phyloP scores from a whole-genome alignment of 1,139 yeast genomes.

The Suhomyces wounanorum region DNA sequence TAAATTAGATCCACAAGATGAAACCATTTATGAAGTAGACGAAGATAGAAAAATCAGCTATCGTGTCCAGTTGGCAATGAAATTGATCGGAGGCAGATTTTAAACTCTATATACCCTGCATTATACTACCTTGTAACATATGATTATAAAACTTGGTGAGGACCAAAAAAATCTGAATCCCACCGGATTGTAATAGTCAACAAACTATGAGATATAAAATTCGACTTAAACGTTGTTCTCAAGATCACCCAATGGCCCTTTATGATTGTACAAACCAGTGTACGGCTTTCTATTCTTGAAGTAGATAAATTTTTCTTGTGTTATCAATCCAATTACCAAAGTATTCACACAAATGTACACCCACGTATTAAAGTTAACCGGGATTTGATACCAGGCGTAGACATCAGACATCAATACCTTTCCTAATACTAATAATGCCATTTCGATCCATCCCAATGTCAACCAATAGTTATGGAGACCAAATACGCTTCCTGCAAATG shows the following conservation, averaged over 20 bases:
- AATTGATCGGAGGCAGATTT: slow-evolving; percentile 64
- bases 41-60: slow-evolving; percentile 59
- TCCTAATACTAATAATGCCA: slow-evolving; percentile 9
- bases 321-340: not conserved
- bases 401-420: slow-evolving; percentile 8
- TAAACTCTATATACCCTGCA: slow-evolving; percentile 24
- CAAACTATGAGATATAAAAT: too few species aligned
- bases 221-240: not conserved
- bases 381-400: slow-evolving; percentile 26
- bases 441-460: slow-evolving; percentile 14
- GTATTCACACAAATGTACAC: slow-evolving; percentile 10
- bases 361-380: slow-evolving; percentile 31
- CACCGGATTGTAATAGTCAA: not conserved
- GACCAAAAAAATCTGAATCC: not conserved
- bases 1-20: slow-evolving; percentile 11
- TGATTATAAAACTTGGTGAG: not conserved
- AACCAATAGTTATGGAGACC: slow-evolving; percentile 21
- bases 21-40: slow-evolving; percentile 38
- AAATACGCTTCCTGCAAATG: slow-evolving; percentile 21
- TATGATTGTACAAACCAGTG: slow-evolving; percentile 2
- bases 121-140: slow-evolving; percentile 3
- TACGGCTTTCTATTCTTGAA: slow-evolving; percentile 7
- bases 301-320: slow-evolving; percentile 3
- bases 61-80: slow-evolving; percentile 66
- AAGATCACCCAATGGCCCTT: not conserved